Evolutionary conservation across 2,329 filamentous ascomycete genomes (phyloP).

Genomic region (Neurospora crassa): DNA sequence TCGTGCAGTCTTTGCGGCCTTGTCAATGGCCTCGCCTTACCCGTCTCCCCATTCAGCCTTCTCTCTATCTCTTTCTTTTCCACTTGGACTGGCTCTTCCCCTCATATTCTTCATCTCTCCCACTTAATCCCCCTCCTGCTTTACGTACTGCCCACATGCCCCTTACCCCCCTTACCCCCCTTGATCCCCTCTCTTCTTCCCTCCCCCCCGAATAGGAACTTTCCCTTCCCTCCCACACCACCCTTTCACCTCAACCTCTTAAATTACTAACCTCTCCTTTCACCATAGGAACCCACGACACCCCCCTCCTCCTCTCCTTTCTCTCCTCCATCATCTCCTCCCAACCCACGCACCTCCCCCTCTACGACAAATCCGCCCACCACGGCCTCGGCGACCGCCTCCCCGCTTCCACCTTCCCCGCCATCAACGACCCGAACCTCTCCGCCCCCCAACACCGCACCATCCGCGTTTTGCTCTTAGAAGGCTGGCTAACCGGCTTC

Average conservation of each 20-base stretch:
- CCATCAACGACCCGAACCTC: conserved; percentile 32
- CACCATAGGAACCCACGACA: conserved; percentile 61
- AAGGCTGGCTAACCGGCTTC: conserved; percentile 90
- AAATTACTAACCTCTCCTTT: not conserved
- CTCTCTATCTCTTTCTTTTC: not conserved
- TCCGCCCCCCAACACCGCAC: conserved; percentile 33
- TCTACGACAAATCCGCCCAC: conserved; percentile 77
- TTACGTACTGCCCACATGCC: not conserved
- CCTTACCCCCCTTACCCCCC: not conserved
- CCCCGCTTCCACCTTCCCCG: conserved; percentile 51
- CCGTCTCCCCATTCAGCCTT: not conserved
- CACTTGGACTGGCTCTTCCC: not conserved
- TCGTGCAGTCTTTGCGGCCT: not conserved
- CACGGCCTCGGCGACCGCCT: conserved; percentile 67
- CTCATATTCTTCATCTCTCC: not conserved
- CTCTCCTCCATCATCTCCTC: conserved; percentile 49
- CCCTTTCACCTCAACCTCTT: not conserved
- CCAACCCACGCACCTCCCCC: conserved; percentile 49
- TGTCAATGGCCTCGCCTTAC: not conserved
- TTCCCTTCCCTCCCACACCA: not conserved
- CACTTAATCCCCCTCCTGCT: conserved; percentile 4
- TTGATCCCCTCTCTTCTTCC: too few relatives aligned
- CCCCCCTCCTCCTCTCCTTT: conserved; percentile 51
- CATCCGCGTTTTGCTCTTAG: conserved; percentile 65
- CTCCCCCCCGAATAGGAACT: not conserved